These are phyloP conservation scores for Nakaseomyces sp. DNA, from an alignment of 1,139 yeast species.

Conservation along the genomic window DNA sequence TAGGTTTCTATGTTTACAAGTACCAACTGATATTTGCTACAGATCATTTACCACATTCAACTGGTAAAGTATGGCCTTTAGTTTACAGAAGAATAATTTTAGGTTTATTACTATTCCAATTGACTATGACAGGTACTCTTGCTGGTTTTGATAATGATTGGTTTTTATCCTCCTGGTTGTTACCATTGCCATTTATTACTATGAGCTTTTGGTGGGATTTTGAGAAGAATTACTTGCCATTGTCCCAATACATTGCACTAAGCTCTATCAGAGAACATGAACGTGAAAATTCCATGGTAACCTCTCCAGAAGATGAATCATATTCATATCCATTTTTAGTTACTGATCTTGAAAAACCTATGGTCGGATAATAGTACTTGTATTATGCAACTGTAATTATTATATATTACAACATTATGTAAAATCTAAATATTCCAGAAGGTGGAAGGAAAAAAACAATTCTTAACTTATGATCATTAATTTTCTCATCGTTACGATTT, in stretches of 20 bases:
- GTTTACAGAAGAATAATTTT: conserved; percentile 63
- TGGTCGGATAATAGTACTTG: conserved; percentile 10
- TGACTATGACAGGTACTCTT: conserved; percentile 86
- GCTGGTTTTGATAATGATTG: conserved; percentile 72
- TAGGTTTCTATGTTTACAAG: conserved; percentile 73
- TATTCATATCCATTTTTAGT: conserved; percentile 72
- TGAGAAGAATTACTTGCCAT: conserved; percentile 70
- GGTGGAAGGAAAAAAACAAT: too few species aligned
- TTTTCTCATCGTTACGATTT: too few species aligned
- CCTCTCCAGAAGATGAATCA: conserved; percentile 42
- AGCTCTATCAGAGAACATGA: conserved; percentile 45
- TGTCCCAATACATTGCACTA: conserved; percentile 77
- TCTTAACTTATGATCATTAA: too few species aligned
- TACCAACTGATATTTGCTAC: conserved; percentile 71
- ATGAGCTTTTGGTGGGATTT: conserved; percentile 68
- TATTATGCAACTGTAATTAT: neutral
- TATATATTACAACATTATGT: neutral
- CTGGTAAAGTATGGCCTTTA: conserved; percentile 83
- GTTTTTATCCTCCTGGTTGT: conserved; percentile 56
- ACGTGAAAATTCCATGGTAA: conserved; percentile 28
- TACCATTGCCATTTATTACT: conserved; percentile 69
- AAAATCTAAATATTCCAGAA: neutral
- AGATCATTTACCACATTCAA: conserved; percentile 83
- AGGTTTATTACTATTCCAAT: conserved; percentile 67
- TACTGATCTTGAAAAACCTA: conserved; percentile 67